Evolutionary conservation across 2,329 filamentous ascomycete species (phyloP), one percentile per base, ranked within the genome.

Genomic region (Elsinoe ampelina): DNA sequence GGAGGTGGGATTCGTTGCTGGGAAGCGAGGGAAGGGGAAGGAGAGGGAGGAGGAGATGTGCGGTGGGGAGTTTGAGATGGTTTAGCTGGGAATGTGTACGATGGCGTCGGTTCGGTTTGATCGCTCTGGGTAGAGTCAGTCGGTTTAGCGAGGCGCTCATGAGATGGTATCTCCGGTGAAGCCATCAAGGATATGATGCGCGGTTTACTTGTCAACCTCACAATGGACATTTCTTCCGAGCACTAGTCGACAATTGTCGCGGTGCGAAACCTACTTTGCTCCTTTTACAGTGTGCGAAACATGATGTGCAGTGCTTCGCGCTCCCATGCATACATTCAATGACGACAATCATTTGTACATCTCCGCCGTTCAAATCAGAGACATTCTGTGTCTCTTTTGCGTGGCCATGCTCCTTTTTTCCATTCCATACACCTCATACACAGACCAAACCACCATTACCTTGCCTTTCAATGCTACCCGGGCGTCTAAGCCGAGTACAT

Each of bases 11-110:
- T 58, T 64, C 22, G 57, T 63, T 8, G 63, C 66, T 17, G 65
- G 66, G 17, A 72, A 69, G 61, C 67, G 63, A 60, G 62, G 61
- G 57, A 70, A 67, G 64, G 63, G 59, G 57, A 70, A 67, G 65
- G 58, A 58, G 41, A 69, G 68, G 64, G 61, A 64, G 61, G 68
- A 67, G 61, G 63, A 67, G 30, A 51, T 62, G 36, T 64, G 66
- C 54, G 65, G 60, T 13, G 68, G 69, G 60, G 68, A 70, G 39
- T 56, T 45, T 38, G 54, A 56, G 54, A 56, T 56, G 38, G 41
- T 56, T 15, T 56, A 43, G 43, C 19, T 13, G 13, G 7, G n/a
- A n/a, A n/a, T n/a, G 5, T 30, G 26, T 3, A 7, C 26, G 4
- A 30, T 17, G 17, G 34, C 50, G 8, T 38, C 30, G 13, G 30